These are phyloP conservation scores for Aspergillus diversus DNA, from an alignment of 495 filamentous ascomycete genomes.

Conservation along the genomic window DNA sequence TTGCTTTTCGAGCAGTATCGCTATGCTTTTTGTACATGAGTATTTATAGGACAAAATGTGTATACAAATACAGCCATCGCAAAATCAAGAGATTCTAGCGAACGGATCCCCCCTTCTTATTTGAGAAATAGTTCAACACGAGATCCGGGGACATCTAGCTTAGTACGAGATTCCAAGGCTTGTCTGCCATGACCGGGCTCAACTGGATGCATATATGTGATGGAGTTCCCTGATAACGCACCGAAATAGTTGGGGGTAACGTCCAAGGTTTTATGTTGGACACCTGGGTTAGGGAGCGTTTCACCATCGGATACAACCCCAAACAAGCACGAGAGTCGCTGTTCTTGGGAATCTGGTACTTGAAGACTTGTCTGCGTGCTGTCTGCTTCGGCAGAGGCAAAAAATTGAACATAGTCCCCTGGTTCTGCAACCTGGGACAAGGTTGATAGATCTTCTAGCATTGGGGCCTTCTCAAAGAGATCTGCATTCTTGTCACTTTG, in stretches of 20 bases:
- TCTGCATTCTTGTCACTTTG: background rate
- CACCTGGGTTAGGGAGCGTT: constrained; percentile 14
- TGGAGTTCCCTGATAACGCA: constrained; percentile 53
- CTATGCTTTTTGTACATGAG: too few relatives aligned
- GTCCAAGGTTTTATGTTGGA: constrained; percentile 27
- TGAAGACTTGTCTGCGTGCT: constrained; percentile 1
- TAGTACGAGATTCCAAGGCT: constrained; percentile 33
- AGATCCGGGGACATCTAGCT: constrained; percentile 47
- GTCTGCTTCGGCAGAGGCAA: constrained; percentile 39
- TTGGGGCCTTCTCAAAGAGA: constrained; percentile 27
- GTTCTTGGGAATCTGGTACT: constrained; percentile 1
- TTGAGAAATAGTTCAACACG: constrained; percentile 31
- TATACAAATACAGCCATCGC: constrained; percentile 3
- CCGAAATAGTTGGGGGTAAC: constrained; percentile 46
- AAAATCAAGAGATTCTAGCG: background rate
- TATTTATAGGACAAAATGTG: too few relatives aligned
- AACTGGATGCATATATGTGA: constrained; percentile 44
- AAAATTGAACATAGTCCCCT: constrained; percentile 55
- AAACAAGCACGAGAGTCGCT: constrained; percentile 33
- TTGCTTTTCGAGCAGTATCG: too few relatives aligned
- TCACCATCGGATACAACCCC: constrained; percentile 38
- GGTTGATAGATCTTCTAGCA: constrained; percentile 40
- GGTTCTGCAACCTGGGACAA: constrained; percentile 51
- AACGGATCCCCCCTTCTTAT: constrained; percentile 1
- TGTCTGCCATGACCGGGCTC: constrained; percentile 9